phyloP scores from a whole-genome alignment of 208 protist genomes.

The Spongospora subterranea region DNA sequence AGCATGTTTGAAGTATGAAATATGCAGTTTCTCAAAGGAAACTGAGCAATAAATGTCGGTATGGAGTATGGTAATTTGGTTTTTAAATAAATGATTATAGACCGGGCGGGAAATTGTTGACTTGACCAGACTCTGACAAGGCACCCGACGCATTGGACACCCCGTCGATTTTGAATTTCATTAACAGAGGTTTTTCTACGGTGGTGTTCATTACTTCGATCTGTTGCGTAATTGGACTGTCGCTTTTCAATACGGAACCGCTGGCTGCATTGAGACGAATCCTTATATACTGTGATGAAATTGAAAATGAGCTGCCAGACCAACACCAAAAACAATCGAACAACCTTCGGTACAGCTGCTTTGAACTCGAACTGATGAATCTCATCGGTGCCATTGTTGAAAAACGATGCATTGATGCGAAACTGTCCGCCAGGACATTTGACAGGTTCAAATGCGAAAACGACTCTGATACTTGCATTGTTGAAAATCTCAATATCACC shows the following conservation, averaged over 20 bases:
- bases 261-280: slow-evolving; percentile 40
- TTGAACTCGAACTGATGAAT: slow-evolving; percentile 60
- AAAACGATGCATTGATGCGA: slow-evolving; percentile 56
- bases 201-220: slow-evolving; percentile 49
- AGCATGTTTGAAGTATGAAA: too few relatives aligned
- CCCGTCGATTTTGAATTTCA: slow-evolving; percentile 52
- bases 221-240: neutral
- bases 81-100: neutral
- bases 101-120: slow-evolving; percentile 4
- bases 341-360: slow-evolving; percentile 56
- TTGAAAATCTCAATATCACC: slow-evolving; percentile 50
- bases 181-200: slow-evolving; percentile 8
- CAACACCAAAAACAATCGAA: neutral
- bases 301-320: neutral
- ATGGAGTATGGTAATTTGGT: too few relatives aligned
- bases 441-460: slow-evolving; percentile 55
- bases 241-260: neutral
- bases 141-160: neutral
- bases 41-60: too few relatives aligned
- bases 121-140: neutral
- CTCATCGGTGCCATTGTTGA: neutral
- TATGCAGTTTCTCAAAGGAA: too few relatives aligned
- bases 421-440: slow-evolving; percentile 12
- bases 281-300: slow-evolving; percentile 34
- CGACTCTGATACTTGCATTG: slow-evolving; percentile 16